Evolutionary conservation across 129 eudicot species (phyloP), one percentile per base, ranked within the genome.

Genomic region (Deinandra increscens): DNA sequence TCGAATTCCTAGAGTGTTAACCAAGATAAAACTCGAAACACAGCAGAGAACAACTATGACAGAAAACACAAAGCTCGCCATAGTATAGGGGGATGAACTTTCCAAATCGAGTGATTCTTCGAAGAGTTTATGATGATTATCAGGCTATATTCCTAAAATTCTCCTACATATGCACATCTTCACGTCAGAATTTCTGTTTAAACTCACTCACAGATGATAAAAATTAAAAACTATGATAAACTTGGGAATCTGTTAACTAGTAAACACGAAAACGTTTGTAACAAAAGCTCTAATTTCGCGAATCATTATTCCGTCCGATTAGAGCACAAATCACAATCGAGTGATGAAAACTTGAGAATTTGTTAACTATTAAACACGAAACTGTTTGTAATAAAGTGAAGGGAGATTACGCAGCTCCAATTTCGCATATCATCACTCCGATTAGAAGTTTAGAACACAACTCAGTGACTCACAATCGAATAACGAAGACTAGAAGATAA

Each of bases 101-200:
- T 56, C 44, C 19, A 6, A 26, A 9, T n/a, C 56, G 14, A 48
- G 18, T 39, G 51, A 33, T 53, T 70, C 66, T 56, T 69, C 37
- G 36, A 56, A 4, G 43, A 18, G 17, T 46, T 9, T 29, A 46
- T 15, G 60, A 66, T 8, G 53, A 46, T n/a, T 12, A 48, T 48
- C 54, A 48, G 3, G 20, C 20, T n/a, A 48, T n/a, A 5, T 48
- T 48, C 22, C n/a, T 15, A 3, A n/a, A 48, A 48, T 15, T 48
- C 45, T 44, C 49, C 49, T 44, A 44, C 4, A 44, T 44, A 44
- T 44, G 49, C 17, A 11, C 9, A 44, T 41, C 45, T 12, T 44
- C 49, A 44, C 9, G 49, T 44, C 49, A 44, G 49, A 44, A 44
- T 44, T 44, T 13, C 17, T 44, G 49, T 44, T 11, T 44, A 44